Evolutionary conservation across 1,139 yeast genomes (phyloP).

Genomic region (Scheffersomyces quercinus): DNA sequence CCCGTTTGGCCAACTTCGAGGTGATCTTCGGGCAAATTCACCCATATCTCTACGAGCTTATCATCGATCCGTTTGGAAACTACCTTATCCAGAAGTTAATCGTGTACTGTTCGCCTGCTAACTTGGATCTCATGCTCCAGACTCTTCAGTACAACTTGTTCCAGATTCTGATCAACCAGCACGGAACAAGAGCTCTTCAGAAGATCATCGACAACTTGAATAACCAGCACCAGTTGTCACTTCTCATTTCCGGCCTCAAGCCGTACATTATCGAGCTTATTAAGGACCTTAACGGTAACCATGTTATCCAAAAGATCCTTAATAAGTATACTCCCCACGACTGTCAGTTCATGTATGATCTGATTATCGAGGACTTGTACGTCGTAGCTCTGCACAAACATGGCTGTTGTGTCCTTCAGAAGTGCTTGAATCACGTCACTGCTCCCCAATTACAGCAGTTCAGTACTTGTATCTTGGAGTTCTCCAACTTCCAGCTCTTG

Average conservation of each 20-base stretch:
- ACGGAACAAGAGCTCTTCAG: slow-evolving; percentile 51
- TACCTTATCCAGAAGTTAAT: slow-evolving; percentile 27
- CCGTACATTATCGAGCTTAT: slow-evolving; percentile 45
- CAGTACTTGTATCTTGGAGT: slow-evolving; percentile 35
- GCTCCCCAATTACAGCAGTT: slow-evolving; percentile 36
- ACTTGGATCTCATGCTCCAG: slow-evolving; percentile 41
- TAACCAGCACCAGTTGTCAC: slow-evolving; percentile 35
- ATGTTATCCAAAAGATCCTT: slow-evolving; percentile 49
- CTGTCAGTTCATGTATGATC: slow-evolving; percentile 47
- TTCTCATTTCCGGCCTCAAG: slow-evolving; percentile 57
- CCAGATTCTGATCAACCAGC: slow-evolving; percentile 46
- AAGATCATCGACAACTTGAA: slow-evolving; percentile 43
- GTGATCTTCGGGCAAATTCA: slow-evolving; percentile 42
- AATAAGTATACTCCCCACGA: slow-evolving; percentile 39
- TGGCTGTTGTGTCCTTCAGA: slow-evolving; percentile 51
- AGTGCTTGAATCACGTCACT: slow-evolving; percentile 49
- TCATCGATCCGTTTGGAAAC: slow-evolving; percentile 41
- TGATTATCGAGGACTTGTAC: slow-evolving; percentile 36
- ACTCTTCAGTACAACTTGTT: slow-evolving; percentile 41
- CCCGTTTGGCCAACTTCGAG: slow-evolving; percentile 39
- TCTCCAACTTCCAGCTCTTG: slow-evolving; percentile 29
- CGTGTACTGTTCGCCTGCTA: slow-evolving; percentile 37
- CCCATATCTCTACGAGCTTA: slow-evolving; percentile 42
- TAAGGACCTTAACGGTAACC: slow-evolving; percentile 50
- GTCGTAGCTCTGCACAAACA: slow-evolving; percentile 51